These are phyloP conservation scores for Cercospora berteroae DNA, from an alignment of 2,329 filamentous ascomycete species.

Conservation along the genomic window DNA sequence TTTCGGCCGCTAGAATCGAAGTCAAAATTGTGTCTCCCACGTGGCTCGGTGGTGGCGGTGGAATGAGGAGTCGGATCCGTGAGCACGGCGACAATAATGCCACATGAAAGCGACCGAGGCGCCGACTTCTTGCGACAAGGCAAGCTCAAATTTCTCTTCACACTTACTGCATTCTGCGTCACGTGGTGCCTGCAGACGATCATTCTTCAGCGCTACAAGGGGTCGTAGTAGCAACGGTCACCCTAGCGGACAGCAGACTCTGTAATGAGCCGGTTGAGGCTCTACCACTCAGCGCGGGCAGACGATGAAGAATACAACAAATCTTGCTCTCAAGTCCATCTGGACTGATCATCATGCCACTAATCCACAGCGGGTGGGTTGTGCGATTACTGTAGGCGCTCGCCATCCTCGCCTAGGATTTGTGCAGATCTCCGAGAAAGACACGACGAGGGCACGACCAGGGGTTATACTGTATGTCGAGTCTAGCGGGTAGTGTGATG, in stretches of 20 bases:
- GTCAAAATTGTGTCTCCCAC: not conserved
- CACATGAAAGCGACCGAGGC: not conserved
- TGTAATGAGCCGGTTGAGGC: not conserved
- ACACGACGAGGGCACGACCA: not conserved
- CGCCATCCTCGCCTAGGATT: not conserved
- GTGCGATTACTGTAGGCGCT: not conserved
- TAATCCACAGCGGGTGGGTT: not conserved
- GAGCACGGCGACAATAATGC: not conserved
- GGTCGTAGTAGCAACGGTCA: not conserved
- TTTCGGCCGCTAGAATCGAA: not conserved
- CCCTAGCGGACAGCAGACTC: not conserved
- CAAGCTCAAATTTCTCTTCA: not conserved
- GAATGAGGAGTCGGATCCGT: not conserved
- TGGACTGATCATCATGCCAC: not conserved
- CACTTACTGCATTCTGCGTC: not conserved
- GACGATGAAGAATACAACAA: not conserved
- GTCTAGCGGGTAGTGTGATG: not conserved
- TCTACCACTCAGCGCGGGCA: not conserved
- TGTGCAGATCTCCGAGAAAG: not conserved
- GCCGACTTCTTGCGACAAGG: not conserved
- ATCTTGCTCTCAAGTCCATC: not conserved
- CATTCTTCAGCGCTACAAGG: not conserved
- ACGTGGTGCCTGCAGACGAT: not conserved
- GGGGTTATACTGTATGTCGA: no score
- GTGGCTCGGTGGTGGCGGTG: not conserved